A percentile compares a stretch with the other conserved stretches of the same genome.
These are phyloP conservation scores for Penicillium sp. DNA, from an alignment of 2,329 filamentous ascomycete species.

Conservation along the genomic window DNA sequence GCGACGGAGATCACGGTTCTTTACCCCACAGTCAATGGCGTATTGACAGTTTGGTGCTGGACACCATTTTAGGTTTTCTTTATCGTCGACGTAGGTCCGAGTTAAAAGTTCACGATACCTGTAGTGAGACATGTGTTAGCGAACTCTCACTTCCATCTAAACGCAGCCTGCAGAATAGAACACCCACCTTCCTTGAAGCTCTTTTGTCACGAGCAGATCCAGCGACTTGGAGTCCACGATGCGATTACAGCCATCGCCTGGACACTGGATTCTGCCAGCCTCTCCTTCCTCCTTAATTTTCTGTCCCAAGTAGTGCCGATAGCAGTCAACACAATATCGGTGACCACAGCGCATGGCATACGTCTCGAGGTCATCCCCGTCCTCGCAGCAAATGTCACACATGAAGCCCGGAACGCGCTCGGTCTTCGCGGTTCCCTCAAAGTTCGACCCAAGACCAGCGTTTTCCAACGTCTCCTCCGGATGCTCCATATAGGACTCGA, in stretches of 20 bases:
- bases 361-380: conserved; percentile 70
- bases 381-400: conserved; percentile 96
- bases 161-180: conserved; percentile 7
- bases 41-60: conserved; percentile 96
- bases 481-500: conserved; percentile 94
- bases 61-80: conserved; percentile 94
- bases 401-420: conserved; percentile 72
- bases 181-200: conserved; percentile 56
- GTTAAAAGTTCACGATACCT: conserved; percentile 86
- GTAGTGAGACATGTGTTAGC: conserved; percentile 16
- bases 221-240: conserved; percentile 90
- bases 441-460: conserved; percentile 72
- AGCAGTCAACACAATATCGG: conserved; percentile 89
- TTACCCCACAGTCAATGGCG: conserved; percentile 83
- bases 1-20: conserved; percentile 78
- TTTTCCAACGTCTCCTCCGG: conserved; percentile 76
- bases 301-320: conserved; percentile 82
- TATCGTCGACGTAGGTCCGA: conserved; percentile 95
- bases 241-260: conserved; percentile 79
- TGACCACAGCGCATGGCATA: conserved; percentile 96
- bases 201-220: conserved; percentile 66
- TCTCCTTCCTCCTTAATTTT: conserved; percentile 97
- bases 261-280: conserved; percentile 90
- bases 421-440: conserved; percentile 64
- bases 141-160: background rate